Evolutionary conservation across 202 grass and related monocot species (phyloP).

Genomic region (Brachypodium distachyon): DNA sequence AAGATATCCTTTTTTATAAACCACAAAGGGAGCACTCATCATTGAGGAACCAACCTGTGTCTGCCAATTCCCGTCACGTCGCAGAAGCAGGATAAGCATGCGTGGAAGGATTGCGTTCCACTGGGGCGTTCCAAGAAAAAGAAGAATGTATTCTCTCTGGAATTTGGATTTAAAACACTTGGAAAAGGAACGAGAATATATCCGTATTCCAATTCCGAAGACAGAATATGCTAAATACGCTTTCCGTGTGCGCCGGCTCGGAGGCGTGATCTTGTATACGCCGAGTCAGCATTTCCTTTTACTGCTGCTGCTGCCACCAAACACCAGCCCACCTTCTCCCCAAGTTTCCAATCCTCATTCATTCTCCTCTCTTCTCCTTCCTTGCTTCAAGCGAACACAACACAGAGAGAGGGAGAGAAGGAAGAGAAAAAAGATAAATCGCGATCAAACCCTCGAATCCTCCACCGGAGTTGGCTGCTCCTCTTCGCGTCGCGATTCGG

Average conservation of each 20-base stretch:
- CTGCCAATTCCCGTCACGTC: background rate
- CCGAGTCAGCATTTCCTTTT: slow-evolving; percentile 11
- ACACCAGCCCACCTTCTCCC: background rate
- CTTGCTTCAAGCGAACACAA: background rate
- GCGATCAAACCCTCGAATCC: slow-evolving; percentile 17
- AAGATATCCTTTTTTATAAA: slow-evolving; percentile 6
- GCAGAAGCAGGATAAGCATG: too few species aligned
- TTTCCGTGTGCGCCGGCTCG: background rate
- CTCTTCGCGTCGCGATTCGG: background rate
- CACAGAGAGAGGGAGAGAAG: background rate
- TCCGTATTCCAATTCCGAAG: too few species aligned
- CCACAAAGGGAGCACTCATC: background rate
- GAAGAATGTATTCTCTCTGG: too few species aligned
- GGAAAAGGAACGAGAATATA: background rate
- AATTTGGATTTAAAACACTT: too few species aligned
- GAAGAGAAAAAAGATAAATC: too few species aligned
- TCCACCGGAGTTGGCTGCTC: background rate
- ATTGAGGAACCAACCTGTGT: too few species aligned
- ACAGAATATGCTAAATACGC: too few species aligned
- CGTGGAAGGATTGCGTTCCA: too few species aligned
- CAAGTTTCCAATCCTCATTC: background rate
- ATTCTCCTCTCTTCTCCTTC: background rate
- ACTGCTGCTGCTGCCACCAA: background rate
- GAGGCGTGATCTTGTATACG: background rate
- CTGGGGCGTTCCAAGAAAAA: too few species aligned